Evolutionary conservation across 176 grass and related monocot species (phyloP), one percentile per base, ranked within the genome.

Genomic region (Aegilops bicornis): DNA sequence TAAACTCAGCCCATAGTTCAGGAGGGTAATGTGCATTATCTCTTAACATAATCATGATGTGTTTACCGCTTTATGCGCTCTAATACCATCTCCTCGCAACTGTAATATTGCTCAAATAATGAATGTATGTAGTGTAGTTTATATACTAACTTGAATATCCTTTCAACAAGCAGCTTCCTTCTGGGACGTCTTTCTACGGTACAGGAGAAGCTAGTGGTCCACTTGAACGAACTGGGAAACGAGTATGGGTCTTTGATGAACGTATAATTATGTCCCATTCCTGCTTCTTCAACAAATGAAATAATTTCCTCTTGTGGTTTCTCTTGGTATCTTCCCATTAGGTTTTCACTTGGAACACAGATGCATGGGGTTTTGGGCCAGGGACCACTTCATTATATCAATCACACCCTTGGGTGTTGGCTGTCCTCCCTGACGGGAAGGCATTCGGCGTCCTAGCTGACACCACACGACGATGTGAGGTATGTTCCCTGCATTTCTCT

Each of bases 331-430:
- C 27, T 32, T 82, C 37, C 19, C 64, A 27, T 78, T 70, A 98
- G 96, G 88, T 98, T 88, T 98, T 95, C 85, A 92, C 96, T 61
- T 98, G 96, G 96, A 98, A 98, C 88, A 95, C 93, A 23, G 93
- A 94, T 82, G 96, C 91, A 76, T 94, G 96, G 96, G 93, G 93
- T 84, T 98, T 79, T 77, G 88, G 93, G 20, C 88, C 91, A 86
- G 90, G 79, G 88, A 98, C 96, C 25, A 94, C 91, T 25, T 95
- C 96, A 22, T 85, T 98, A 56, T 98, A 98, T 69, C 96, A 98
- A 77, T 95, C 96, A 40, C 96, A 98, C 82, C 93, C 96, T 76
- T 98, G 93, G 93, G 96, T 98, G 69, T 59, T 98, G 82, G 93
- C 96, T n/a, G 20, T 98, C 67, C 86, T 98, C 56, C 88, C 96